These are phyloP conservation scores for Ettlia oleoabundans DNA, from an alignment of 139 green algal species.

Conservation along the genomic window DNA sequence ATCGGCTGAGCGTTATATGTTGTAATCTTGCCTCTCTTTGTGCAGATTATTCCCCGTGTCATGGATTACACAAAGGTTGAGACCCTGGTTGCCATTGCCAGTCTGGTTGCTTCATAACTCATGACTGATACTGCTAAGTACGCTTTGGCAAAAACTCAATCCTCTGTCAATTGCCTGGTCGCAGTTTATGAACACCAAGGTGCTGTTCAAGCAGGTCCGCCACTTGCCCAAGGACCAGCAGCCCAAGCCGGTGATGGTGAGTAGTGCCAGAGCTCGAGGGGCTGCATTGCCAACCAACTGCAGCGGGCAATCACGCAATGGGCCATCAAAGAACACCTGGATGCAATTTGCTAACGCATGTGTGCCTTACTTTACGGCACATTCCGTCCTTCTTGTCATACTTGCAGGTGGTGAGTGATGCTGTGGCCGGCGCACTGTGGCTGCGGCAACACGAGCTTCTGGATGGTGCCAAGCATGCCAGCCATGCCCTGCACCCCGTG, in stretches of 20 bases:
- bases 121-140: neutral
- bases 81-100: neutral
- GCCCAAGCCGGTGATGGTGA: constrained; percentile 65
- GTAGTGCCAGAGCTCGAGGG: neutral
- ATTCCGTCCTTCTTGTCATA: neutral
- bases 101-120: neutral
- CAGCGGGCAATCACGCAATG: neutral
- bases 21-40: too few relatives aligned
- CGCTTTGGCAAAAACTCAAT: neutral
- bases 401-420: neutral
- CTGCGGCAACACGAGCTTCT: too few relatives aligned
- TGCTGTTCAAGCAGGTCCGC: constrained; percentile 56
- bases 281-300: neutral
- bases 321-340: neutral
- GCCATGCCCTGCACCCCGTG: too few relatives aligned
- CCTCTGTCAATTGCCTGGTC: neutral
- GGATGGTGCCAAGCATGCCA: too few relatives aligned
- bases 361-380: neutral
- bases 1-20: neutral
- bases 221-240: constrained; percentile 55
- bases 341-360: neutral
- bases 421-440: neutral
- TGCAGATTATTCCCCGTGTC: constrained; percentile 4
- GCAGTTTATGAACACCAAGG: constrained; percentile 35
- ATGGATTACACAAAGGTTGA: constrained; percentile 14